phyloP scores from a whole-genome alignment of 2,329 filamentous ascomycete species.

The Fusarium nisikadoi region DNA sequence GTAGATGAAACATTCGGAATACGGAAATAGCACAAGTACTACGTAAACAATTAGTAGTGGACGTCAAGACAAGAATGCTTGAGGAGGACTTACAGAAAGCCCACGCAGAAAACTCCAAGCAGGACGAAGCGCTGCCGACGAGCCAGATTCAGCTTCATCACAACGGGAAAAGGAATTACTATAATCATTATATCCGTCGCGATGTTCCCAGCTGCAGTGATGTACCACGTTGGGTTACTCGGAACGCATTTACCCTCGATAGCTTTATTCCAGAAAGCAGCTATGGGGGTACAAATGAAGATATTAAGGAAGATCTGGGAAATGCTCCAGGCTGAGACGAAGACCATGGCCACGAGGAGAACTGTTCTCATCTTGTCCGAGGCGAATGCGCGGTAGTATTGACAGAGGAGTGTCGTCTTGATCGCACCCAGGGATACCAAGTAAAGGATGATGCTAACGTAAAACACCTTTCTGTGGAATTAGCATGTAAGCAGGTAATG shows the following conservation, averaged over 20 bases:
- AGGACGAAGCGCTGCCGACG: background rate
- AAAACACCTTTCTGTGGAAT: background rate
- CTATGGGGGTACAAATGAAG: background rate
- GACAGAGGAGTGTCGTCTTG: background rate
- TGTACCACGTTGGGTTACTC: background rate
- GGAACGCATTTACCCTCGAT: background rate
- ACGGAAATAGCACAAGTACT: background rate
- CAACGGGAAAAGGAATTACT: background rate
- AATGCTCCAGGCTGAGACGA: background rate
- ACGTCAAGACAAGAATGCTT: fast-evolving
- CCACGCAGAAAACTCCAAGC: background rate
- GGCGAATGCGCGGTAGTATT: background rate
- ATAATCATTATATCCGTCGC: background rate
- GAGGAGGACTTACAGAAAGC: background rate
- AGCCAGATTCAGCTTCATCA: fast-evolving
- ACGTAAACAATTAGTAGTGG: fast-evolving
- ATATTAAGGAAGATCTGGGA: background rate
- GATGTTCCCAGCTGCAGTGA: background rate
- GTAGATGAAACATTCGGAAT: background rate
- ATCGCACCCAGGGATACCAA: fast-evolving
- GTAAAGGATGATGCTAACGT: background rate
- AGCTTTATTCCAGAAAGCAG: background rate
- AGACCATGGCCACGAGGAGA: fast-evolving
- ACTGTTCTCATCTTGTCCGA: background rate
- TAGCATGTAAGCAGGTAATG: fast-evolving